Evolutionary conservation across 2,329 filamentous ascomycete genomes (phyloP).

Genomic region (Rhynchosporium secalis): DNA sequence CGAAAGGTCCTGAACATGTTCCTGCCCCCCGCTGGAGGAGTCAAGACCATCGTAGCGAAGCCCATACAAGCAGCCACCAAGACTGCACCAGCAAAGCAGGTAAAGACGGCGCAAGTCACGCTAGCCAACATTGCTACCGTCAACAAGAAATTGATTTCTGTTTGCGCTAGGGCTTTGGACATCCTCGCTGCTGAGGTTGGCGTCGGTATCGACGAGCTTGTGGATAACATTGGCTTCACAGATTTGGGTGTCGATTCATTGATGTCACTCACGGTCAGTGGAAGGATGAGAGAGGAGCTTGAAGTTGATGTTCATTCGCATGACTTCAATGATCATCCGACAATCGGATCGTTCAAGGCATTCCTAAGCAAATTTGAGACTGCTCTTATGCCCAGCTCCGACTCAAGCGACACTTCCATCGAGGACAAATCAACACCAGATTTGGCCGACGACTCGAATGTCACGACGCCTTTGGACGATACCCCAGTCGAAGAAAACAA

Average conservation of each 20-base stretch:
- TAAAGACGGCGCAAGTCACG: constrained; percentile 43
- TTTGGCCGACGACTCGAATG: constrained; percentile 49
- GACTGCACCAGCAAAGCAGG: constrained; percentile 41
- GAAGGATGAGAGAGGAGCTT: constrained; percentile 57
- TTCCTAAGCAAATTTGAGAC: constrained; percentile 46
- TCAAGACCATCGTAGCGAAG: constrained; percentile 42
- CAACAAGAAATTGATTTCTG: constrained; percentile 51
- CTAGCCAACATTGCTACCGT: constrained; percentile 49
- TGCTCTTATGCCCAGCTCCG: constrained; percentile 16
- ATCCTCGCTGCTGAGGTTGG: constrained; percentile 59
- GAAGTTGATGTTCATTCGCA: constrained; percentile 49
- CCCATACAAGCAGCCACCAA: constrained; percentile 37
- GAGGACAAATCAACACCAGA: constrained; percentile 41
- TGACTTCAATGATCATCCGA: constrained; percentile 47
- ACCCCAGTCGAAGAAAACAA: constrained; percentile 47
- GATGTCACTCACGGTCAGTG: constrained; percentile 59
- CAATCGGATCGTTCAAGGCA: constrained; percentile 54
- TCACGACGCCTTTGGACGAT: constrained; percentile 55
- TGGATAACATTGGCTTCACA: constrained; percentile 55
- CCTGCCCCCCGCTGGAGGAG: constrained; percentile 58
- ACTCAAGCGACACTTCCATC: constrained; percentile 17
- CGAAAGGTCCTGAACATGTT: constrained; percentile 54
- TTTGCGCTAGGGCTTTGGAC: constrained; percentile 49
- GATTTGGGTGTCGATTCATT: constrained; percentile 63
- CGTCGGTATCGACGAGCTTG: constrained; percentile 54